A percentile compares a stretch with the other conserved stretches of the same genome.
phyloP scores from a whole-genome alignment of 169 alveolate genomes.

The Plasmodium billcollinsi region DNA sequence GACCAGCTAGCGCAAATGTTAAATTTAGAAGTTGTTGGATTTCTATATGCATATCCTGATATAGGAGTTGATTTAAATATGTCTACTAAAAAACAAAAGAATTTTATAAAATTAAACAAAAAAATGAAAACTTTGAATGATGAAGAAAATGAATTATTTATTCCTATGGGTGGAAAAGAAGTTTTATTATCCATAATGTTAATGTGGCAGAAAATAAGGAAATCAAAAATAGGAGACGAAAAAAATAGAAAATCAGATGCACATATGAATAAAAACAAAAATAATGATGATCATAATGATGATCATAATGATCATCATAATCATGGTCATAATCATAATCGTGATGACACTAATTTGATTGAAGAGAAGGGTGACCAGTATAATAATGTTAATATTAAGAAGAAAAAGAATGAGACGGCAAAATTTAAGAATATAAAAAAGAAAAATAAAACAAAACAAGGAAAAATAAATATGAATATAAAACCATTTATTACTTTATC shows the following conservation, averaged over 20 bases:
- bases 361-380: neutral
- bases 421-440: neutral
- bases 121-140: slow-evolving; percentile 50
- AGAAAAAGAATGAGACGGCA: neutral
- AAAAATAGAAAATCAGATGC: neutral
- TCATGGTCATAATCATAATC: neutral
- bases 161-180: slow-evolving; percentile 77
- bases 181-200: slow-evolving; percentile 49
- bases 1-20: slow-evolving; percentile 52
- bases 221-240: neutral
- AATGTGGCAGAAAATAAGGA: slow-evolving; percentile 18
- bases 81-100: slow-evolving; percentile 43
- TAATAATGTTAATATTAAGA: neutral
- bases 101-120: slow-evolving; percentile 47
- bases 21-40: slow-evolving; percentile 62
- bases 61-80: slow-evolving; percentile 48
- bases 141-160: slow-evolving; percentile 69
- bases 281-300: neutral
- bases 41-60: slow-evolving; percentile 71
- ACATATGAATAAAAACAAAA: neutral
- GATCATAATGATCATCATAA: neutral
- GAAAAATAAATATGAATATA: slow-evolving; percentile 16
- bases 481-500: slow-evolving; percentile 74
- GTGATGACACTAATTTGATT: neutral
- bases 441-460: slow-evolving; percentile 32